Percentiles rank a stretch among this genome's conserved stretches.
Conservation (phyloP, 1,284 basidiomycete genomes). For the Thecaphora thlaspeos region DNA sequence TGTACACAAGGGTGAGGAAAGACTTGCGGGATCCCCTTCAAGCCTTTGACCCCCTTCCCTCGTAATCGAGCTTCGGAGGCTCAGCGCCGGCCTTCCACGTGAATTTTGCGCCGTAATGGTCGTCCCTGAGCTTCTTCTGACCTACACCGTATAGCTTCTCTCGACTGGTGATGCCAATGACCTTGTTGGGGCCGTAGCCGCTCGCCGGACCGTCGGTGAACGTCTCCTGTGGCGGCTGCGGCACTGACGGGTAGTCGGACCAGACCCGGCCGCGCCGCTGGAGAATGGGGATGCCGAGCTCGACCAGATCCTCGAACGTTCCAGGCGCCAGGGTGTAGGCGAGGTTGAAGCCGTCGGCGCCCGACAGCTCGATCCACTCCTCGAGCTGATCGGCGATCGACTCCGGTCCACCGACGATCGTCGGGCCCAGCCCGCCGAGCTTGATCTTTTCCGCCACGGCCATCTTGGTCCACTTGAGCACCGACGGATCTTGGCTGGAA, state of each 20-base stretch:
- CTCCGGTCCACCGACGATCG: constrained; percentile 33
- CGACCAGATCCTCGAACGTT: constrained; percentile 46
- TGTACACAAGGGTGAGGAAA: too few species aligned
- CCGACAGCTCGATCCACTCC: constrained; percentile 38
- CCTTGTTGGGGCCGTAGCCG: constrained; percentile 37
- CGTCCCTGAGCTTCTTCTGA: constrained; percentile 37
- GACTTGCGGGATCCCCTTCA: too few species aligned
- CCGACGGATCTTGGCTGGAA: constrained; percentile 43
- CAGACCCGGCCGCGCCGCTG: constrained; percentile 49
- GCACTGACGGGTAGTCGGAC: constrained; percentile 36
- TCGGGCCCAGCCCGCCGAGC: constrained; percentile 52
- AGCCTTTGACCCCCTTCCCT: too few species aligned
- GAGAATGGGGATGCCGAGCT: constrained; percentile 45
- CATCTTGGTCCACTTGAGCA: constrained; percentile 50
- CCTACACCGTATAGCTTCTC: constrained; percentile 53
- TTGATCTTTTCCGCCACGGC: constrained; percentile 49
- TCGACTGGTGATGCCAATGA: constrained; percentile 38
- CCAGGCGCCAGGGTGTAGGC: constrained; percentile 44
- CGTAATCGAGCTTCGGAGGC: constrained; percentile 16
- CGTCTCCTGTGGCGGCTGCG: constrained; percentile 4
- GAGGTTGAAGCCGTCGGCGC: constrained; percentile 52
- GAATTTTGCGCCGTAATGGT: constrained; percentile 48
- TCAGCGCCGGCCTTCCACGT: constrained; percentile 48
- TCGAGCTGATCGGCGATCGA: constrained; percentile 44
- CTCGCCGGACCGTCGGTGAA: constrained; percentile 9